A percentile compares a stretch with the other conserved stretches of the same genome.
Conservation (phyloP, 2,329 filamentous ascomycete species). For the Penicillium corylophilum region DNA sequence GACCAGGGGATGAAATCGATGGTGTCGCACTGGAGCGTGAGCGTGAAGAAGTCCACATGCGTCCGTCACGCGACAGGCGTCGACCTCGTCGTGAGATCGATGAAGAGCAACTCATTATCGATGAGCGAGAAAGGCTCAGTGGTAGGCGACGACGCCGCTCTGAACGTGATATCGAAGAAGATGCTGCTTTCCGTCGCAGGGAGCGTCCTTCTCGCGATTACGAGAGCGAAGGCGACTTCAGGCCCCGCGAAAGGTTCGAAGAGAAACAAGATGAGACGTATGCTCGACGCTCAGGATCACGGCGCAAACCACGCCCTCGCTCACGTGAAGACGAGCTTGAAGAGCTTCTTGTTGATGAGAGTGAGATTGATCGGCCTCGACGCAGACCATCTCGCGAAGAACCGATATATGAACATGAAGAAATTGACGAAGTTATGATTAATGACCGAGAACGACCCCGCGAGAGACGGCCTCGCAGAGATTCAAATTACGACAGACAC, state of each 20-base stretch:
- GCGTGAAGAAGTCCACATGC: slow-evolving; percentile 16
- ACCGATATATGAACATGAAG: neutral
- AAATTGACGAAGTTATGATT: neutral
- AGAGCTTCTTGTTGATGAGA: slow-evolving; percentile 2
- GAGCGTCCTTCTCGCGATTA: slow-evolving; percentile 3
- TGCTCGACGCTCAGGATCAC: neutral
- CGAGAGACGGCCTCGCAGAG: neutral
- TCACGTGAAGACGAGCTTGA: slow-evolving; percentile 4
- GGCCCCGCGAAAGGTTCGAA: neutral
- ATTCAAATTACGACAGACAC: neutral
- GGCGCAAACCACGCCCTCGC: slow-evolving; percentile 1
- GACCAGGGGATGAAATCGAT: slow-evolving; percentile 26
- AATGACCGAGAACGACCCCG: slow-evolving; percentile 1
- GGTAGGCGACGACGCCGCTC: slow-evolving; percentile 17
- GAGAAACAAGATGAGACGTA: slow-evolving; percentile 4
- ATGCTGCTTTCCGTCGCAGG: slow-evolving; percentile 7
- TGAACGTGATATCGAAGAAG: slow-evolving; percentile 30
- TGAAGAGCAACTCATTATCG: slow-evolving; percentile 6
- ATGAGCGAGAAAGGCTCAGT: slow-evolving; percentile 11
- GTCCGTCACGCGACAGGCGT: slow-evolving; percentile 1
- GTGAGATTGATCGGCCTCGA: slow-evolving; percentile 21
- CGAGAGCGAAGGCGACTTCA: slow-evolving; percentile 4
- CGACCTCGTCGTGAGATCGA: slow-evolving; percentile 15
- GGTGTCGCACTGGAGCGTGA: slow-evolving; percentile 6
- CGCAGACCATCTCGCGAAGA: neutral